These are phyloP conservation scores for Tuber aestivum DNA, from an alignment of 495 filamentous ascomycete genomes.

Conservation along the genomic window DNA sequence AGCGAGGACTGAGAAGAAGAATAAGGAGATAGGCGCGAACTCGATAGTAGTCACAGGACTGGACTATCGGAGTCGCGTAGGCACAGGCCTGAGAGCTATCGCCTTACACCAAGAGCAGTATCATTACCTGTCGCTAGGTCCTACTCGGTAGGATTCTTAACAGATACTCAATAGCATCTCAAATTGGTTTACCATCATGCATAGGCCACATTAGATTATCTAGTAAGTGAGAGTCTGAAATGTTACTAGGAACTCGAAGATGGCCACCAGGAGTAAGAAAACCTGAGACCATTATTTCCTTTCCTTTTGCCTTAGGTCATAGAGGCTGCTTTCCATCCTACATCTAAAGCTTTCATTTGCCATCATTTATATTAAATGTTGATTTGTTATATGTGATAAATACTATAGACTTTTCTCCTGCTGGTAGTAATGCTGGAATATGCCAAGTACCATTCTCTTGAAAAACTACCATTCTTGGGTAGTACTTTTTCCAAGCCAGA, in stretches of 20 bases:
- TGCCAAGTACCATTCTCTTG: conserved; percentile 9
- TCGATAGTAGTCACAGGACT: no score
- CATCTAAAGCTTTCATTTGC: conserved; percentile 11
- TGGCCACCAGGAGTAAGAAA: conserved; percentile 13
- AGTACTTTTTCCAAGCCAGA: conserved; percentile 1
- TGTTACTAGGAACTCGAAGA: conserved; percentile 12
- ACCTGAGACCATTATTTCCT: conserved; percentile 18
- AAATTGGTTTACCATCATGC: conserved; percentile 6
- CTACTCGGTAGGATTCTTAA: no score
- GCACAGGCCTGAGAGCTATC: no score
- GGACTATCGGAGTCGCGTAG: no score
- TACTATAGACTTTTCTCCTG: neutral
- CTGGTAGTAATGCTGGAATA: neutral
- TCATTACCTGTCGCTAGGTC: no score
- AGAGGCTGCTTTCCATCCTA: conserved; percentile 12
- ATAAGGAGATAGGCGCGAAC: no score
- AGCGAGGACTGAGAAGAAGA: no score
- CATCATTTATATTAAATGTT: conserved; percentile 20
- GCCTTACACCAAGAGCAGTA: no score
- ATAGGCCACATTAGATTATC: conserved; percentile 6
- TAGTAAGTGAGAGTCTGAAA: conserved; percentile 5
- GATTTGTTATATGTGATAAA: conserved; percentile 18
- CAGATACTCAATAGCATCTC: conserved; percentile 13
- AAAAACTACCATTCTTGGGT: neutral
- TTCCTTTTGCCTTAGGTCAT: conserved; percentile 1